Base-by-base conservation (phyloP, 2,329 filamentous ascomycete genomes). In the Beauveria sp. region DNA sequence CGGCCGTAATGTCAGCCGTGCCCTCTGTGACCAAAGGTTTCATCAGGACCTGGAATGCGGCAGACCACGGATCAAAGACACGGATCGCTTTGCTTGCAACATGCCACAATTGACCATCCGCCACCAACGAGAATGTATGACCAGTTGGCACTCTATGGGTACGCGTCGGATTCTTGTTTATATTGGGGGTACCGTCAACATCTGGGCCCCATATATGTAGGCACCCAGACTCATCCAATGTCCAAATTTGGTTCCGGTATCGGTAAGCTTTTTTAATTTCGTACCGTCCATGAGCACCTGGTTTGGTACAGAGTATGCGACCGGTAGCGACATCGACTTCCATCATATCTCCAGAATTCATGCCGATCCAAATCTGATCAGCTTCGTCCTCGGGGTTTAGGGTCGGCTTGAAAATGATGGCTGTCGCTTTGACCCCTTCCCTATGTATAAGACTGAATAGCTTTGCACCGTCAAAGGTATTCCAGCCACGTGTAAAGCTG, bases 161-260 rank as follows among this genome's bases (percentile, higher is more conserved):
- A 67, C 89, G 88, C 42, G 78, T 75, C 24, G 91, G 91, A 60
- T 84, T 88, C 62, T 86, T 85, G 61, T 86, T 83, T 34, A 98
- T 75, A 64, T 86, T 93, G 1, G 93, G 92, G 31, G 87, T 81
- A 0, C 89, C 88, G 6, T 84, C 84, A 51, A 75, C 75, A 68
- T 92, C 90, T 4, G 93, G 88, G 1, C 85, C 87, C 95, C 95
- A 99, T 5, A 98, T 84, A 66, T 91, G 87, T 16, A 99, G 77
- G 51, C 89, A 90, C 12, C 95, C 95, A 52, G 89, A 86, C 65
- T 97, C 93, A 71, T 98, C 95, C 53, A 99, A 74, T 0, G 93
- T 93, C 95, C 95, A 99, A 72, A 99, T 84, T 69, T 97, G 90
- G 66, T 91, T 91, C 65, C 86, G 88, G 72, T 96, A 89, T 45